Conservation (phyloP, 306 rosid species). For the Albizia julibrissin region DNA sequence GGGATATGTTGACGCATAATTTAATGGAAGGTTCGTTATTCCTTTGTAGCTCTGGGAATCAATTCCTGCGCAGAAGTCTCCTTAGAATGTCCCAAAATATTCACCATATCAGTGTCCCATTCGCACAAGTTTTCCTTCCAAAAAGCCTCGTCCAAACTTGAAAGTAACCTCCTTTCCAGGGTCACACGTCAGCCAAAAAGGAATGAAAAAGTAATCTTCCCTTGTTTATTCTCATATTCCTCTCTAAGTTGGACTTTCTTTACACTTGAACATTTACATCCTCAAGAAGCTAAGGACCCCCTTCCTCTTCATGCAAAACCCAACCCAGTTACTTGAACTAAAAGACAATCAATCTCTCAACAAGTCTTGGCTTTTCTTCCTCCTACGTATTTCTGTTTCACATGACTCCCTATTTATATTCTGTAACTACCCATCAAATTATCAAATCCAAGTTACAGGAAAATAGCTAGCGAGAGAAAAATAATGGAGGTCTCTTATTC, state of each 20-base stretch:
- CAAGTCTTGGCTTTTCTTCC: slow-evolving; percentile 41
- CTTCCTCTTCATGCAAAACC: slow-evolving; percentile 44
- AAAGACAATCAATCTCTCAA: slow-evolving; percentile 67
- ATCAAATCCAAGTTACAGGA: slow-evolving; percentile 21
- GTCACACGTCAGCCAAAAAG: neutral
- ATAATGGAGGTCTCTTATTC: slow-evolving; percentile 56
- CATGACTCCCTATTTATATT: slow-evolving; percentile 16
- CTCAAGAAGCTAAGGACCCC: slow-evolving; percentile 56
- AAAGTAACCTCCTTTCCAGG: slow-evolving; percentile 49
- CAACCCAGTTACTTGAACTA: slow-evolving; percentile 54
- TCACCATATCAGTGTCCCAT: slow-evolving; percentile 26
- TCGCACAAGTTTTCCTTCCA: slow-evolving; percentile 28
- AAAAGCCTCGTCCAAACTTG: slow-evolving; percentile 34
- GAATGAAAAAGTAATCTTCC: slow-evolving; percentile 31
- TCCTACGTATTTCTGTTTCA: slow-evolving; percentile 31
- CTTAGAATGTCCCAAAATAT: slow-evolving; percentile 41
- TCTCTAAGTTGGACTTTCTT: slow-evolving; percentile 20
- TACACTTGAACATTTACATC: slow-evolving; percentile 35
- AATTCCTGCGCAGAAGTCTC: slow-evolving; percentile 31
- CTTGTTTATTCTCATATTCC: slow-evolving; percentile 39
- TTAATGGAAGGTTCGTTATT: neutral
- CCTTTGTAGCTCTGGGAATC: slow-evolving; percentile 31
- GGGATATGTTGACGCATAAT: neutral
- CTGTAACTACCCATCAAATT: slow-evolving; percentile 18
- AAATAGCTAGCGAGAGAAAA: neutral